Evolutionary conservation across 2,329 filamentous ascomycete species (phyloP).

Genomic region (Truncatella angustata): DNA sequence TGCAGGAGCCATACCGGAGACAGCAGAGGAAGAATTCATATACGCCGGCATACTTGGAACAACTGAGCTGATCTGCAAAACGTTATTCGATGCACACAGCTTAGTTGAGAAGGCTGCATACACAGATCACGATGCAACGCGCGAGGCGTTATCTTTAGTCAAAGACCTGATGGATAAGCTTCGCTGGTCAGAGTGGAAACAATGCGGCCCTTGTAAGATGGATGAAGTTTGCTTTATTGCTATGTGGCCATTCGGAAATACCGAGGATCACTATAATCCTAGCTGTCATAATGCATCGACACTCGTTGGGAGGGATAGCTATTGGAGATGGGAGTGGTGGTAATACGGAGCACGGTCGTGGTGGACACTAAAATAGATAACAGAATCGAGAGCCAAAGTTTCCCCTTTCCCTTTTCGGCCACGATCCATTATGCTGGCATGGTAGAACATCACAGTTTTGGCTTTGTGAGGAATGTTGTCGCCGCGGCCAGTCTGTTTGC

Average conservation of each 20-base stretch:
- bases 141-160: constrained; percentile 10
- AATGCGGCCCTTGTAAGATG: constrained; percentile 28
- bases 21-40: constrained; percentile 43
- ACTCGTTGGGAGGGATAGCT: not conserved
- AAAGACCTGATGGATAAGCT: constrained; percentile 24
- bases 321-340: constrained; percentile 4
- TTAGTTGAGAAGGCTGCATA: constrained; percentile 20
- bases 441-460: no score
- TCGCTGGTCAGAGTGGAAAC: constrained; percentile 34
- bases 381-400: not conserved
- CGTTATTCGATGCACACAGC: constrained; percentile 27
- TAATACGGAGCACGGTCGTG: not conserved
- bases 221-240: constrained; percentile 36
- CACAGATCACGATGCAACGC: constrained; percentile 5
- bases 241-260: constrained; percentile 36
- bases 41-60: constrained; percentile 35
- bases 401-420: not conserved
- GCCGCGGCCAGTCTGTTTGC: no score
- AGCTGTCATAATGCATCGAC: constrained; percentile 21
- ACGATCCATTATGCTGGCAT: not conserved
- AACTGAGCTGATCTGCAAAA: constrained; percentile 15
- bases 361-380: not conserved
- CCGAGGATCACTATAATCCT: constrained; percentile 28
- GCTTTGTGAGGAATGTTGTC: no score
- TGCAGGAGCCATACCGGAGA: constrained; percentile 23